Evolutionary conservation across 257 asterid genomes (phyloP).

Genomic region (Parsonsia alboflavescens): DNA sequence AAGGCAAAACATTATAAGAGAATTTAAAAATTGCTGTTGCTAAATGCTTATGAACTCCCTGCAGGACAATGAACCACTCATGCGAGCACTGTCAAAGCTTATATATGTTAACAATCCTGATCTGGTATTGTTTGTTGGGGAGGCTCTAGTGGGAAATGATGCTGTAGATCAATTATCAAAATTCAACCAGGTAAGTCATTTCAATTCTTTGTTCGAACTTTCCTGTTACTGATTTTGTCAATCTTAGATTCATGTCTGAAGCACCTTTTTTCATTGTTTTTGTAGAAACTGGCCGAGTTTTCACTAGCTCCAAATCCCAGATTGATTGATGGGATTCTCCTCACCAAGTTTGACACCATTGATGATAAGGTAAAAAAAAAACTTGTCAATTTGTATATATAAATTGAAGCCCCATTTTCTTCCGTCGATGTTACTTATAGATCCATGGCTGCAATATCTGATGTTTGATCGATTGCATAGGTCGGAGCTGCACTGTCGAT

Average conservation of each 20-base stretch:
- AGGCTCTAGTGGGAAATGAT: conserved; percentile 97
- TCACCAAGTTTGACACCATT: conserved; percentile 90
- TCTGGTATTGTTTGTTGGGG: conserved; percentile 85
- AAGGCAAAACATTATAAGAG: neutral
- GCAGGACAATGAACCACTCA: conserved; percentile 94
- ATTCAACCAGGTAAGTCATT: conserved; percentile 67
- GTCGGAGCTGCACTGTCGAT: conserved; percentile 97
- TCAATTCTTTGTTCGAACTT: neutral
- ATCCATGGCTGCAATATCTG: neutral
- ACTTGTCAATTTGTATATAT: neutral
- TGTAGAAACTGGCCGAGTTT: conserved; percentile 88
- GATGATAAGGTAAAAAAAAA: conserved; percentile 72
- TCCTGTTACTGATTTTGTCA: neutral
- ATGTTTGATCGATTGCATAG: conserved; percentile 27
- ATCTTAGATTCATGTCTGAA: neutral
- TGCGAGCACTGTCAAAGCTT: conserved; percentile 97
- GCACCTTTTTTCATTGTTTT: neutral
- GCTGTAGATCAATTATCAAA: conserved; percentile 92
- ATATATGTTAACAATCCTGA: conserved; percentile 80
- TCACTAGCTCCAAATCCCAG: conserved; percentile 83
- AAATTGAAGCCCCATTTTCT: neutral
- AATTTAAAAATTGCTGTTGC: neutral
- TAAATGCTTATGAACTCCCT: conserved; percentile 3
- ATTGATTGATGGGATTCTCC: conserved; percentile 88
- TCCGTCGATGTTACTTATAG: neutral